Base-by-base conservation (phyloP, 192 early-diverging fungal species). In the Linnemannia hyalina region DNA sequence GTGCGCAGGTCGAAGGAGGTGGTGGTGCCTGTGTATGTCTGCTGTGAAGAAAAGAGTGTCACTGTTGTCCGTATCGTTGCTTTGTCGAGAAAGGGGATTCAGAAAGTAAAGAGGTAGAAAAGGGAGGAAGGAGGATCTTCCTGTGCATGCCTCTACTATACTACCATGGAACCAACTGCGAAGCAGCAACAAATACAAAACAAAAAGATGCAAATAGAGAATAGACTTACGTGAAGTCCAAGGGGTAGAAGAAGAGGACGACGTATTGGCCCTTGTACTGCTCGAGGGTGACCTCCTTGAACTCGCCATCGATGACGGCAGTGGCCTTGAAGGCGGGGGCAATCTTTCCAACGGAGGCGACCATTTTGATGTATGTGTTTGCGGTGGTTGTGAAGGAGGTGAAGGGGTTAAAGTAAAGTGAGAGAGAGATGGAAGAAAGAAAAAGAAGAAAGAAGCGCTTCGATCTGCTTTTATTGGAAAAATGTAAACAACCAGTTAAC, bases 211-310 rank as follows among this genome's bases (percentile, higher is more conserved):
- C 15, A 49, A 26, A 41, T 23, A n/a, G n/a, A n/a, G n/a, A 68
- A 46, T 20, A 76, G n/a, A 76, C 55, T 40, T n/a, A 57, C 23
- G 75, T 68, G 42, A 57, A 68, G 36, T 38, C 29, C 26, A 32
- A 75, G 35, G 23, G 73, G 26, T 32, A 35, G 35, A 57, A 38
- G 52, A 36, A 32, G 41, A n/a, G 23, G 46, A 54, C n/a, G 29
- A 97, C 89, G 88, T 91, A 94, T 85, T 93, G 91, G 85, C 93
- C 93, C 91, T 93, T 93, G 91, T 91, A 94, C 88, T 94, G 90
- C 35, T 88, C 88, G 38, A 96, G 87, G 16, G 93, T 91, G 68
- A 96, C 88, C 47, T 88, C 82, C 88, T 95, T 90, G 92, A 96
- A 94, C 75, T 93, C 88, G 60, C 93, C 92, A 77, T 96, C 86